Evolutionary conservation across 768 basidiomycete genomes (phyloP).

Genomic region (Leccinellum luteum): DNA sequence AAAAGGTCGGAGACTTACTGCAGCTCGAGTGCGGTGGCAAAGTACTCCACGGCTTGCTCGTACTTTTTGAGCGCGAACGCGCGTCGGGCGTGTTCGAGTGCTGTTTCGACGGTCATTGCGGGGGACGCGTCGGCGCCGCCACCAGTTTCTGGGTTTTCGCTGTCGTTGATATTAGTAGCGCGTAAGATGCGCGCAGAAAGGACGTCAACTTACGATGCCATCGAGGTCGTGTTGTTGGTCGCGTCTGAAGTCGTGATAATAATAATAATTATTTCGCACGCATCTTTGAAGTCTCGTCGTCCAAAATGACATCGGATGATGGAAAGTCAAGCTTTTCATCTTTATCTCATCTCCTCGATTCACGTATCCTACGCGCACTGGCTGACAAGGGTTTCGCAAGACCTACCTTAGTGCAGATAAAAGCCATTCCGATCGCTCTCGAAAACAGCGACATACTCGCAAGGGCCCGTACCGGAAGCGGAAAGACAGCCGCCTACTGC

Average conservation of each 20-base stretch:
- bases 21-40: conserved; percentile 80
- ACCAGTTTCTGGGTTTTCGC: not conserved
- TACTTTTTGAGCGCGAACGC: conserved; percentile 86
- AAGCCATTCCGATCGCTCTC: conserved; percentile 89
- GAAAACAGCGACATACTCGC: conserved; percentile 90
- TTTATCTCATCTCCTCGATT: conserved; percentile 79
- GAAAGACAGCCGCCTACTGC: conserved; percentile 96
- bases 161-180: not conserved
- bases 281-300: not conserved
- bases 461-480: conserved; percentile 91
- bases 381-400: conserved; percentile 87
- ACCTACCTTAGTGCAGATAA: conserved; percentile 89
- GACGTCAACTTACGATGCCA: conserved; percentile 25
- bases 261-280: conserved; percentile 1
- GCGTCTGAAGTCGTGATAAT: no score
- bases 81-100: conserved; percentile 79
- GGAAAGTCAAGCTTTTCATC: conserved; percentile 38
- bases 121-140: conserved; percentile 26
- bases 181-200: not conserved
- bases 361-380: conserved; percentile 81
- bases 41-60: conserved; percentile 81
- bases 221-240: not conserved
- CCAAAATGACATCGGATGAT: not conserved
- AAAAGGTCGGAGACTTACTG: conserved; percentile 54
- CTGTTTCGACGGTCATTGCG: conserved; percentile 45